Evolutionary conservation across 352 stramenopile genomes (phyloP).

Genomic region (Phytophthora nicotianae): DNA sequence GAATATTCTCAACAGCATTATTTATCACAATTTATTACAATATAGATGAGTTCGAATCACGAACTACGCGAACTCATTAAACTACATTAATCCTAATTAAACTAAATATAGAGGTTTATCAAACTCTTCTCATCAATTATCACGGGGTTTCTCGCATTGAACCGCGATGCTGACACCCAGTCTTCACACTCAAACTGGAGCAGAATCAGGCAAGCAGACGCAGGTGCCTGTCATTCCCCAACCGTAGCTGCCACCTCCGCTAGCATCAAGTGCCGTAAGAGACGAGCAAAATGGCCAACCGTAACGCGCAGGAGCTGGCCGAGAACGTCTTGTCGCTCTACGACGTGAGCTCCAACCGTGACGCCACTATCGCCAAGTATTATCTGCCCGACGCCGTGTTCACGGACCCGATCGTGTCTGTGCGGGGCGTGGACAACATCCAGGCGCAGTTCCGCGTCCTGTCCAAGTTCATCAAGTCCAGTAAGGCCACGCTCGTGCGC

Average conservation of each 20-base stretch:
- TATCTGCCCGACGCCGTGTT: conserved; percentile 82
- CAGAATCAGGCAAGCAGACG: background rate
- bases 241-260: background rate
- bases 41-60: background rate
- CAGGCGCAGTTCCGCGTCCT: conserved; percentile 85
- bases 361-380: conserved; percentile 80
- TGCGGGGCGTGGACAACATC: conserved; percentile 80
- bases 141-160: background rate
- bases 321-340: conserved; percentile 87
- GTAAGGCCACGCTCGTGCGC: conserved; percentile 79
- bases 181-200: background rate
- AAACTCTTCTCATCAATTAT: background rate
- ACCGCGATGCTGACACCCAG: background rate
- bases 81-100: no score
- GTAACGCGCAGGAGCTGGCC: conserved; percentile 76
- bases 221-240: background rate
- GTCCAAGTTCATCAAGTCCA: conserved; percentile 77
- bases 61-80: no score
- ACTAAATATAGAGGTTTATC: background rate
- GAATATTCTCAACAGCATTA: no score
- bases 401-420: conserved; percentile 78
- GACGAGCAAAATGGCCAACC: conserved; percentile 52
- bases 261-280: background rate
- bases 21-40: background rate
- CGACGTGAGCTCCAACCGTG: conserved; percentile 67